Evolutionary conservation across 192 early-diverging fungal genomes (phyloP).

Genomic region (Geranomyces michiganensis): DNA sequence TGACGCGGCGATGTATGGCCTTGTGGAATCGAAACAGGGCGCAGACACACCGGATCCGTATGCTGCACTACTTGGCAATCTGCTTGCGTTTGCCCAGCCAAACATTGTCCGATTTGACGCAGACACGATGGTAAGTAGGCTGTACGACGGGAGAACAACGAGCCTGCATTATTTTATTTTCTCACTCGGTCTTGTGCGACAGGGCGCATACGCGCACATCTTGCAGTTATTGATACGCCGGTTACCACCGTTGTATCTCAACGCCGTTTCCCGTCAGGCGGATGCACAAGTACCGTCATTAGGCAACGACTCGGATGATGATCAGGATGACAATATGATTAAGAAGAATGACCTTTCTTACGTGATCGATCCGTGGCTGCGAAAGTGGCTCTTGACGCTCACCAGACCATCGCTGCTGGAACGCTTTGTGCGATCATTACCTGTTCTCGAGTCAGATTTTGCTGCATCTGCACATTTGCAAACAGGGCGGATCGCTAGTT

Average conservation of each 20-base stretch:
- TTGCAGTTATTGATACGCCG: constrained; percentile 25
- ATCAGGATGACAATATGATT: constrained; percentile 38
- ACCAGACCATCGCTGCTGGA: constrained; percentile 42
- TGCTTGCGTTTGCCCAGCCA: constrained; percentile 43
- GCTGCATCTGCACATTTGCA: not conserved
- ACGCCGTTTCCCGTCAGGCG: constrained; percentile 3
- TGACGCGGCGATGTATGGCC: not conserved
- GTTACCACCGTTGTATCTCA: constrained; percentile 10
- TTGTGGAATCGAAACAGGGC: not conserved
- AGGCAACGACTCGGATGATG: constrained; percentile 24
- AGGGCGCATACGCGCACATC: constrained; percentile 18
- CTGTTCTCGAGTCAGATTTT: not conserved
- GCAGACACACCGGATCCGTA: constrained; percentile 21
- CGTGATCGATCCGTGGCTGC: constrained; percentile 37
- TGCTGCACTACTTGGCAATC: constrained; percentile 48
- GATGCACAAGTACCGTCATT: not conserved
- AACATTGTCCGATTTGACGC: constrained; percentile 18
- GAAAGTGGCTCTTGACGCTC: constrained; percentile 47
- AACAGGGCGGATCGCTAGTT: constrained; percentile 41
- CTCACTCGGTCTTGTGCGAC: not conserved
- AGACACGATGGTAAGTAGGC: constrained; percentile 23
- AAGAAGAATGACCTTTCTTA: not conserved
- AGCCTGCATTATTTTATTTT: too few species aligned
- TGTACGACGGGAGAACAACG: too few species aligned
- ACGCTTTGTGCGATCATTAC: constrained; percentile 28